phyloP scores from a whole-genome alignment of 1,139 yeast species.

The Spathaspora sp. region DNA sequence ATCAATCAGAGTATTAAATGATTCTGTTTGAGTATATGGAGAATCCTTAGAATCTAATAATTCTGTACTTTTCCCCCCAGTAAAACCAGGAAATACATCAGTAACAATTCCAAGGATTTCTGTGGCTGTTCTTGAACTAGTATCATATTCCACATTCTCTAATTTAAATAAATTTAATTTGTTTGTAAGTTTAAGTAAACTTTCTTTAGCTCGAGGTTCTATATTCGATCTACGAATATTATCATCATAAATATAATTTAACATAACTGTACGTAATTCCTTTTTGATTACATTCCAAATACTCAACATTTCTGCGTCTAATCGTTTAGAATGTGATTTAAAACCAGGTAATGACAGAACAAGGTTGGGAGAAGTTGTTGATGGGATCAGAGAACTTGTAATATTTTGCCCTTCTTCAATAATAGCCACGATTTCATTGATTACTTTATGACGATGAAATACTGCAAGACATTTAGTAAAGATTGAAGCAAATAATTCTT shows the following conservation, averaged over 20 bases:
- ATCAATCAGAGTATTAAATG: conserved; percentile 55
- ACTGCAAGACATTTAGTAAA: conserved; percentile 64
- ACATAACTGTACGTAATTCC: conserved; percentile 57
- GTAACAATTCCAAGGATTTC: conserved; percentile 48
- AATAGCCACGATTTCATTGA: conserved; percentile 52
- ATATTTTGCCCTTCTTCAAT: conserved; percentile 14
- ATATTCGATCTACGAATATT: neutral
- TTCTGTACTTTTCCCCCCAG: conserved; percentile 11
- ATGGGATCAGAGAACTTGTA: neutral
- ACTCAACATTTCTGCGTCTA: conserved; percentile 36
- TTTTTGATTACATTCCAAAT: conserved; percentile 59
- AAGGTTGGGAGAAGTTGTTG: conserved; percentile 1
- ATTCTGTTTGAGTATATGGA: conserved; percentile 62
- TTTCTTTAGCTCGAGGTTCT: conserved; percentile 7
- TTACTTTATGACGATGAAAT: conserved; percentile 68
- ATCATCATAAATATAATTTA: conserved; percentile 50
- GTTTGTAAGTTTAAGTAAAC: conserved; percentile 6
- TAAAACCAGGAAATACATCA: conserved; percentile 64
- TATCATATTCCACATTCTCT: conserved; percentile 41
- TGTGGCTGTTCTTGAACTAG: conserved; percentile 35
- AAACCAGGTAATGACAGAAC: neutral
- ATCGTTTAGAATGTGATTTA: neutral
- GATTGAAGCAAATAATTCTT: conserved; percentile 68
- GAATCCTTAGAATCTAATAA: conserved; percentile 13
- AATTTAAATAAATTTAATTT: conserved; percentile 47